phyloP scores from a whole-genome alignment of 1,284 basidiomycete species.

The Phenoliferia sp. region DNA sequence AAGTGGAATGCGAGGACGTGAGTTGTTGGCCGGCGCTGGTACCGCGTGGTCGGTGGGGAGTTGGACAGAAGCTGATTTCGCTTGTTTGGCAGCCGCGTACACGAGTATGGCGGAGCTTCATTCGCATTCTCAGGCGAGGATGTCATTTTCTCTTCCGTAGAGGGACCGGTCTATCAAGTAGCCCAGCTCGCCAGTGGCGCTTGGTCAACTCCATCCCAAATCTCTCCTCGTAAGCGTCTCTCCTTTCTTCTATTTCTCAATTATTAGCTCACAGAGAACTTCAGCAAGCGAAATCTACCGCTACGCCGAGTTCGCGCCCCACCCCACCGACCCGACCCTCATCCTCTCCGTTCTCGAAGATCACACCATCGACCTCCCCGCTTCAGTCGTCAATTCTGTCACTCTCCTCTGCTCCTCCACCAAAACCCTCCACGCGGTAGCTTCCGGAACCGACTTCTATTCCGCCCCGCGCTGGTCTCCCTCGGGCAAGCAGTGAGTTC shows the following conservation, averaged over 20 bases:
- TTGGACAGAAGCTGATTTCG: background rate
- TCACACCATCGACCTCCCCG: constrained; percentile 57
- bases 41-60: background rate
- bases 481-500: constrained; percentile 47
- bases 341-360: constrained; percentile 61
- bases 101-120: constrained; percentile 52
- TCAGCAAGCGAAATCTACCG: constrained; percentile 53
- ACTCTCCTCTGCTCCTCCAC: constrained; percentile 50
- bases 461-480: constrained; percentile 59
- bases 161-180: constrained; percentile 53
- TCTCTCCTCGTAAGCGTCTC: constrained; percentile 55
- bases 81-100: background rate
- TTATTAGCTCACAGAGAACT: constrained; percentile 1
- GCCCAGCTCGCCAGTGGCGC: constrained; percentile 39
- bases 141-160: constrained; percentile 56
- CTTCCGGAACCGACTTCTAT: constrained; percentile 64
- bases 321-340: constrained; percentile 46
- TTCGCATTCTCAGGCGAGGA: constrained; percentile 51
- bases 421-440: constrained; percentile 36
- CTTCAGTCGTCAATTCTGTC: constrained; percentile 56
- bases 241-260: background rate
- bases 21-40: constrained; percentile 45
- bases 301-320: constrained; percentile 50
- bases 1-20: constrained; percentile 56
- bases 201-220: constrained; percentile 47